phyloP scores from a whole-genome alignment of 768 basidiomycete genomes.

The Hypsizygus marmoreus region DNA sequence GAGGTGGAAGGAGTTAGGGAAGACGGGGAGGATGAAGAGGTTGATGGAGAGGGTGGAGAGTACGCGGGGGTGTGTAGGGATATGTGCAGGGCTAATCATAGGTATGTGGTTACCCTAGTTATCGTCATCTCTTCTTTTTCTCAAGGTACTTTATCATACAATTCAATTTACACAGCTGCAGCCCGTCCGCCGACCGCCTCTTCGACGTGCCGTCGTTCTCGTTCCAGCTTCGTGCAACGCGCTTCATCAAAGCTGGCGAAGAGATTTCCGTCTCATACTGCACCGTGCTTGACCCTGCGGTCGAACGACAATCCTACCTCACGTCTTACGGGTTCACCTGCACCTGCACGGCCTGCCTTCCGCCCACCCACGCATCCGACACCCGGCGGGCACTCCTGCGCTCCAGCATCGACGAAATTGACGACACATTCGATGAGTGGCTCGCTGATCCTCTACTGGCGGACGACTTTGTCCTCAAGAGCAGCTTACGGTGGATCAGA shows the following conservation, averaged over 20 bases:
- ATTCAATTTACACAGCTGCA: slow-evolving; percentile 23
- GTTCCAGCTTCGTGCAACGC: slow-evolving; percentile 25
- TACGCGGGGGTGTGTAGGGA: slow-evolving; percentile 29
- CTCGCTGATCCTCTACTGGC: slow-evolving; percentile 14
- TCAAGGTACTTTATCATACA: neutral
- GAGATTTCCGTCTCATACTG: slow-evolving; percentile 33
- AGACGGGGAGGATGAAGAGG: slow-evolving; percentile 20
- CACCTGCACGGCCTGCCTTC: slow-evolving; percentile 24
- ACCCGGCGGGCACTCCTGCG: slow-evolving; percentile 20
- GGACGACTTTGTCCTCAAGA: slow-evolving; percentile 18
- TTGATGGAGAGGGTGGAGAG: slow-evolving; percentile 14
- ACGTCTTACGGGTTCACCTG: slow-evolving; percentile 30
- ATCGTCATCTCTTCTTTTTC: neutral
- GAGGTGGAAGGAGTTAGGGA: slow-evolving; percentile 20
- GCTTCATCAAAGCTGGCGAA: slow-evolving; percentile 29
- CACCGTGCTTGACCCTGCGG: slow-evolving; percentile 15
- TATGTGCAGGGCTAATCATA: slow-evolving; percentile 40
- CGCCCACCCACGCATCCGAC: slow-evolving; percentile 23
- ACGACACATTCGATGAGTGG: slow-evolving; percentile 15
- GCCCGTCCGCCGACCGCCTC: slow-evolving; percentile 25
- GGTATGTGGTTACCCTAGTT: no score
- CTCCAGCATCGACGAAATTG: slow-evolving; percentile 13
- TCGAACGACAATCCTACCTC: slow-evolving; percentile 26
- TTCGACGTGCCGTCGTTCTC: slow-evolving; percentile 34
- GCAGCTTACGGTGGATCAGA: slow-evolving; percentile 18